Evolutionary conservation across 1,139 yeast genomes (phyloP).

Genomic region (Magnusiomyces suaveolens): DNA sequence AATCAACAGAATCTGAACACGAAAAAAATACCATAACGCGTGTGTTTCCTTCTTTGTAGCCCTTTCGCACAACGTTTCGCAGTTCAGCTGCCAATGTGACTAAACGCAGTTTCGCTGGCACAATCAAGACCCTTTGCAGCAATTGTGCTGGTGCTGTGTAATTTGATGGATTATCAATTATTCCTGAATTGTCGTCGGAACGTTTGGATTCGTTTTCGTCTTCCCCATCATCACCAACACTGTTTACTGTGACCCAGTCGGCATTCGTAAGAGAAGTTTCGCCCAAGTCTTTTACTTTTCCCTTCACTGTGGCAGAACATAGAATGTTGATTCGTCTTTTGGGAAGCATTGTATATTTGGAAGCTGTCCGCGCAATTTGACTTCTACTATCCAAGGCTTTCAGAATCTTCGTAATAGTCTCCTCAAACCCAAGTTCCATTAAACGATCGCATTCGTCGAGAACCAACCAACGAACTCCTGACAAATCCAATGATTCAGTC

Average conservation of each 20-base stretch:
- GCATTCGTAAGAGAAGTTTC: constrained; percentile 61
- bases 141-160: constrained; percentile 79
- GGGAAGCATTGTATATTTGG: constrained; percentile 40
- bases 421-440: constrained; percentile 93
- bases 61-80: constrained; percentile 37
- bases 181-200: not conserved
- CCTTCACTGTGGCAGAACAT: constrained; percentile 91
- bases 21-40: constrained; percentile 81
- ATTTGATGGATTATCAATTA: constrained; percentile 22
- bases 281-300: constrained; percentile 70
- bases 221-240: constrained; percentile 28
- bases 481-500: constrained; percentile 61
- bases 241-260: constrained; percentile 45
- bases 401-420: constrained; percentile 72
- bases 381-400: constrained; percentile 21
- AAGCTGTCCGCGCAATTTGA: constrained; percentile 20
- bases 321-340: constrained; percentile 60
- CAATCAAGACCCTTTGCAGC: constrained; percentile 63
- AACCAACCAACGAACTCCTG: constrained; percentile 71
- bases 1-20: constrained; percentile 91
- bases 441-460: constrained; percentile 93
- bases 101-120: constrained; percentile 83
- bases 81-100: constrained; percentile 68
- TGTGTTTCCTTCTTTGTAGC: constrained; percentile 21
- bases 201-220: constrained; percentile 35